A percentile compares a stretch with the other conserved stretches of the same genome.
Evolutionary conservation across 108 stramenopile genomes (phyloP).

Genomic region (Nannochloropsis oceanica): DNA sequence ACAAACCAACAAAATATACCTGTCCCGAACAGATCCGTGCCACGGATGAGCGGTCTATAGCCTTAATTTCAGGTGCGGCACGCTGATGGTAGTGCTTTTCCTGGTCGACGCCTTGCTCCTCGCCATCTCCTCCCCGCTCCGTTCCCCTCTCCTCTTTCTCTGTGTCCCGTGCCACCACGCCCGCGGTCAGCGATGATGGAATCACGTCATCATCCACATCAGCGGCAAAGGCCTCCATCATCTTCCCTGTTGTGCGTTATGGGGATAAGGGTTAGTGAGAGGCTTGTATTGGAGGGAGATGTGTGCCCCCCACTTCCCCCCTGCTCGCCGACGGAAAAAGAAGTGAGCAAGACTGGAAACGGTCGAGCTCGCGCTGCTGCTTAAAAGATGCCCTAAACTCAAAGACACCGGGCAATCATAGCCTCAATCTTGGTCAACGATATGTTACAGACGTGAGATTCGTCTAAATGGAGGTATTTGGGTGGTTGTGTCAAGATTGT

Average conservation of each 20-base stretch:
- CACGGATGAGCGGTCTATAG: constrained; percentile 21
- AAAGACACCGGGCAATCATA: too few relatives aligned
- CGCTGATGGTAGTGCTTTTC: background rate
- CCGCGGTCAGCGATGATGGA: background rate
- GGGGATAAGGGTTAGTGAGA: too few relatives aligned
- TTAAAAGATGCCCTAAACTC: too few relatives aligned
- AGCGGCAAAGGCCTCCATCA: background rate
- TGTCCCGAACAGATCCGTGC: constrained; percentile 26
- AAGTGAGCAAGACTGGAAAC: too few relatives aligned
- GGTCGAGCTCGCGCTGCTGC: too few relatives aligned
- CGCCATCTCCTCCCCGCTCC: background rate
- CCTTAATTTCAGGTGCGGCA: constrained; percentile 13
- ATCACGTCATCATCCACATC: background rate
- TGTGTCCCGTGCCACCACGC: background rate
- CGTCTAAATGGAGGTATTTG: too few relatives aligned
- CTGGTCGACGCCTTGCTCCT: background rate
- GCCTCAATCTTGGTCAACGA: too few relatives aligned
- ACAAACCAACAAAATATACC: background rate
- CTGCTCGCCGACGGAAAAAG: too few relatives aligned
- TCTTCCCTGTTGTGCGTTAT: background rate
- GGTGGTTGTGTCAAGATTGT: too few relatives aligned
- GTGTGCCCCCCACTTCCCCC: too few relatives aligned
- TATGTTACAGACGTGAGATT: too few relatives aligned
- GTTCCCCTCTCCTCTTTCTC: background rate
- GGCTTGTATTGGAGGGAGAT: too few relatives aligned